A percentile compares a stretch with the other conserved stretches of the same genome.
Conservation (phyloP, 2,329 filamentous ascomycete genomes). For the Emergomyces orientalis region DNA sequence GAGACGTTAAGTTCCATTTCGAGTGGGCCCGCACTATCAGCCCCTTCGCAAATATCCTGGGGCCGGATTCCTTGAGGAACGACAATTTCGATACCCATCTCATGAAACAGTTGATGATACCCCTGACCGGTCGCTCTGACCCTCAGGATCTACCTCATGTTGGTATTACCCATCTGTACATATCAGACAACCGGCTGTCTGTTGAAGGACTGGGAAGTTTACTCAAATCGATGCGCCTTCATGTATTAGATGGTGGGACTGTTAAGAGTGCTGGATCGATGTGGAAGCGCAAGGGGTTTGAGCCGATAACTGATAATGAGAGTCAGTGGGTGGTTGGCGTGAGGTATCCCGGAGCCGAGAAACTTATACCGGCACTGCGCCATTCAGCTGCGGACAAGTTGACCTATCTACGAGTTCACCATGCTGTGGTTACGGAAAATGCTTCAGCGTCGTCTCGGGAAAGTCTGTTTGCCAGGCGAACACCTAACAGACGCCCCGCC, state of each 20-base stretch:
- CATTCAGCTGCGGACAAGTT: conserved; percentile 40
- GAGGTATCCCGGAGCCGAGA: conserved; percentile 43
- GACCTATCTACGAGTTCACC: conserved; percentile 48
- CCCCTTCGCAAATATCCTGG: conserved; percentile 28
- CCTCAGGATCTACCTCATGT: conserved; percentile 47
- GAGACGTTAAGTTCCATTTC: conserved; percentile 17
- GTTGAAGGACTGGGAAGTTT: conserved; percentile 48
- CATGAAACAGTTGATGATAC: conserved; percentile 39
- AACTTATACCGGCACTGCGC: conserved; percentile 44
- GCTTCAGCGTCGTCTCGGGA: conserved; percentile 26
- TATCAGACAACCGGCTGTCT: conserved; percentile 48
- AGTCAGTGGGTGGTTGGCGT: conserved; percentile 6
- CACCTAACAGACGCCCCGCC: conserved; percentile 14
- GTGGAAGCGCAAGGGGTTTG: conserved; percentile 7
- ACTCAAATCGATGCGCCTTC: conserved; percentile 42
- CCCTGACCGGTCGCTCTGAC: conserved; percentile 44
- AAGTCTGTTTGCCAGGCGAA: conserved; percentile 16
- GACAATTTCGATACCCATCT: conserved; percentile 47
- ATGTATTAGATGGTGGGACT: conserved; percentile 48
- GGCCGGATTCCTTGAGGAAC: conserved; percentile 33
- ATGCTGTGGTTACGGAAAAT: conserved; percentile 45
- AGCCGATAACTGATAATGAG: conserved; percentile 1
- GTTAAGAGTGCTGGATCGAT: conserved; percentile 23
- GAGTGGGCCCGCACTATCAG: conserved; percentile 18
- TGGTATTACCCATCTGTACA: conserved; percentile 52